Evolutionary conservation across 345 rosid genomes (phyloP), one percentile per base, ranked within the genome.

Genomic region (Stellera chamaejasme): DNA sequence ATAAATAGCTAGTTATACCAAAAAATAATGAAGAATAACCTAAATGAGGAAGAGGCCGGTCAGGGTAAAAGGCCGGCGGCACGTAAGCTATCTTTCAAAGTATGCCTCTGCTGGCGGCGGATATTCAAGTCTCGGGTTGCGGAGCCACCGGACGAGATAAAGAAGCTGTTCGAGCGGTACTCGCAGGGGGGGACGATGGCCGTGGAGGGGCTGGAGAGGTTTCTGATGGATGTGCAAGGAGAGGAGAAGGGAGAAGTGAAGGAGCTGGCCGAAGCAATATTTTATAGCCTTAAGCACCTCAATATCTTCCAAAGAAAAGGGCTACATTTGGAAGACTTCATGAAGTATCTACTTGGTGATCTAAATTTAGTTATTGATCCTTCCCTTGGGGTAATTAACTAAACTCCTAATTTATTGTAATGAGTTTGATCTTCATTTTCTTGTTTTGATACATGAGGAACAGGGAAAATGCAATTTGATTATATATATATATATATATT

Each of bases 331-430:
- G 77, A 79, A 13, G 77, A 75, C 66, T 84, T 84, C 78, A 71
- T 75, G 48, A 57, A 77, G 13, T 81, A 81, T 67, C 84, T 84
- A 47, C 65, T 75, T 2, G 72, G 85, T 10, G 91, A 81, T 52
- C 72, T 50, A 13, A 76, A 80, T 58, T 45, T 61, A 28, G 68
- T 72, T 12, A 44, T 74, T 15, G 7, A 62, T 60, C 67, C 68
- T 47, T 48, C 68, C 47, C 48, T 6, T 3, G 50, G 14, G 79
- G 83, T 80, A 74, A 47, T 14, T 47, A 2, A n/a, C 11, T 13
- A 19, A 4, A 32, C 23, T 19, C 23, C 23, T 19, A n/a, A n/a
- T n/a, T 19, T 19, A 0, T 19, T 19, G 23, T 19, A 19, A 19
- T 1, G 1, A 19, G 23, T 19, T 19, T 19, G 23, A n/a, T n/a